Evolutionary conservation across 139 green algal genomes (phyloP), one percentile per base, ranked within the genome.

Genomic region (Chlorella sp.): DNA sequence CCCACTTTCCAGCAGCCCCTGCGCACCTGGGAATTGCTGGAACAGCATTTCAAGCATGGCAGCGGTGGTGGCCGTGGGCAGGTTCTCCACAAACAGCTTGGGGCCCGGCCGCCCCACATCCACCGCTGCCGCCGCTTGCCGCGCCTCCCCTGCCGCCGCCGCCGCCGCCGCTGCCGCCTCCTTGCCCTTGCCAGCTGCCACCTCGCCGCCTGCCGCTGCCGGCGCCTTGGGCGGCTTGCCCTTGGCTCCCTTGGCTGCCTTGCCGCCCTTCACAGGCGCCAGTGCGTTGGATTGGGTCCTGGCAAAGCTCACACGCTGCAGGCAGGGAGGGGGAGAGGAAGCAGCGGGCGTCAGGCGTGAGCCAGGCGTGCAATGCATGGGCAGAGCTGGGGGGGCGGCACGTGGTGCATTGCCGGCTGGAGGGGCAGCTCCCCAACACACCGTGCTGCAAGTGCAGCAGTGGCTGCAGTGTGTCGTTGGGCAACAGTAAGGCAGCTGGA

Each of bases 1-100:
- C 48, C 48, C 9, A 16, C 48, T 9, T 57, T 32, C 28, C 40
- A 32, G 5, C 48, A 77, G 71, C 3, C 32, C 19, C 30, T 37
- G 34, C 57, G 7, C 77, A 92, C 89, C 91, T 24, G 96, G 96
- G 91, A 98, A 99, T 92, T 99, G 97, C 91, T 98, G 90, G 94
- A 99, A 99, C 4, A 99, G 95, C 94, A 98, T 96, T 32, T 90
- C 85, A 12, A 99, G 93, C 97, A 99, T 99, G 68, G 91, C 81
- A 19, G 94, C 93, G 28, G 91, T 99, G 78, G 95, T 98, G 28
- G 95, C 95, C 87, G 96, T 91, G 3, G 98, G 98, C 81, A 99
- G 93, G 88, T 97, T 96, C 89, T 99, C 94, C 60, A 99, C 95
- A 88, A 99, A 99, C 36, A 99, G 94, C 81, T 98, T 97, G 69